These are phyloP conservation scores for Rhizoclosmatium sp. DNA, from an alignment of 192 early-diverging fungal genomes.

Conservation along the genomic window DNA sequence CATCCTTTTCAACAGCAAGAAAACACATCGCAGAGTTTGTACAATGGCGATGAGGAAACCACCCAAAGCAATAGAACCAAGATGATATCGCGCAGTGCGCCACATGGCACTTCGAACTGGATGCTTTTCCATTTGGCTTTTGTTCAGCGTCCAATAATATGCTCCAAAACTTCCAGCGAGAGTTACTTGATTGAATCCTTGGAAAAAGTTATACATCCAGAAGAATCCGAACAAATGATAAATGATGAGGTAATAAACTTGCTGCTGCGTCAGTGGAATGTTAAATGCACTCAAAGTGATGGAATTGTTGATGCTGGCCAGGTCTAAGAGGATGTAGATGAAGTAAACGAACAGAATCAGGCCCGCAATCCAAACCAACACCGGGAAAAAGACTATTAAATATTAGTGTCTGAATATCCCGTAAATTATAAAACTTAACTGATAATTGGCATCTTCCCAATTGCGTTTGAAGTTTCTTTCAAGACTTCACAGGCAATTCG, in stretches of 20 bases:
- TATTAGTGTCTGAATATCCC: background rate
- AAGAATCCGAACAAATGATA: slow-evolving; percentile 68
- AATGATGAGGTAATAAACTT: slow-evolving; percentile 46
- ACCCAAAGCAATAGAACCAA: slow-evolving; percentile 61
- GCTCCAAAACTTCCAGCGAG: slow-evolving; percentile 60
- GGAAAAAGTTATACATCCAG: slow-evolving; percentile 58
- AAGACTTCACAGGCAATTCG: slow-evolving; percentile 59
- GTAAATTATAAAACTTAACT: slow-evolving; percentile 26
- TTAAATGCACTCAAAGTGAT: slow-evolving; percentile 32
- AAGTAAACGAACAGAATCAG: slow-evolving; percentile 42
- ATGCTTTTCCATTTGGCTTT: slow-evolving; percentile 34
- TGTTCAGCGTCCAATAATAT: slow-evolving; percentile 65
- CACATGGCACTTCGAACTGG: slow-evolving; percentile 37
- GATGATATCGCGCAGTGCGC: slow-evolving; percentile 57
- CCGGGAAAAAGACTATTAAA: slow-evolving; percentile 47
- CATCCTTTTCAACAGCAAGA: slow-evolving; percentile 46
- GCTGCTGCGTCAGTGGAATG: slow-evolving; percentile 12
- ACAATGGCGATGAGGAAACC: slow-evolving; percentile 63
- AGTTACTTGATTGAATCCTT: slow-evolving; percentile 56
- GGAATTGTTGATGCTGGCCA: slow-evolving; percentile 38
- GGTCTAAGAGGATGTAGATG: slow-evolving; percentile 38
- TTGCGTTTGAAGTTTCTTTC: slow-evolving; percentile 53
- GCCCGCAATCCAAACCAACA: slow-evolving; percentile 32
- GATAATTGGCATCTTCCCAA: slow-evolving; percentile 57
- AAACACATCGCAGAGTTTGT: slow-evolving; percentile 55